Conservation (phyloP, 768 basidiomycete species). For the Kwoniella dendrophila region DNA sequence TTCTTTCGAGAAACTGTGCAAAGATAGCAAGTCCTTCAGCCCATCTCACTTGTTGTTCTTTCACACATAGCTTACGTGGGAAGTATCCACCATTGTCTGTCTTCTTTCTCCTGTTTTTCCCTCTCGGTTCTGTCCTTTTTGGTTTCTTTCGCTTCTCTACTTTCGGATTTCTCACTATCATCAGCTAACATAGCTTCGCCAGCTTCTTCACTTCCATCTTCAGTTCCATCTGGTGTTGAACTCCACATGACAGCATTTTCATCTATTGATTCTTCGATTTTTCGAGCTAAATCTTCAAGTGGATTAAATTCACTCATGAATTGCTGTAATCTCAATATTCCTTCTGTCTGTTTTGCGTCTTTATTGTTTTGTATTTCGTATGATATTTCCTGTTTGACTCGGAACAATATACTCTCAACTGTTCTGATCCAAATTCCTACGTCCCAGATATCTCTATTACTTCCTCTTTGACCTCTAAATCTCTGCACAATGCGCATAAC, state of each 20-base stretch:
- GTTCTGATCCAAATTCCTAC: constrained; percentile 40
- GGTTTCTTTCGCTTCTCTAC: constrained; percentile 23
- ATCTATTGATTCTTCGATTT: constrained; percentile 44
- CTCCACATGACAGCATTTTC: constrained; percentile 32
- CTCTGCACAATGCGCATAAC: constrained; percentile 51
- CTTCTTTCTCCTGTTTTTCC: constrained; percentile 30
- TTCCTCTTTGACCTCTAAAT: constrained; percentile 40
- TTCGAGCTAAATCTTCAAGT: constrained; percentile 27
- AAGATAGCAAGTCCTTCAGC: background rate
- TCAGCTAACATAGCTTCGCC: constrained; percentile 15
- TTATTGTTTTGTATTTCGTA: constrained; percentile 3
- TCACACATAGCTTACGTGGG: constrained; percentile 32
- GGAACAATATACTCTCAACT: constrained; percentile 24
- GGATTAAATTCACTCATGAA: constrained; percentile 25
- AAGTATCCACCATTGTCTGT: constrained; percentile 46
- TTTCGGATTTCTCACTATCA: background rate
- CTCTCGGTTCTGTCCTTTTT: constrained; percentile 32
- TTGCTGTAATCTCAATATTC: constrained; percentile 14
- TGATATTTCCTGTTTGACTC: constrained; percentile 32
- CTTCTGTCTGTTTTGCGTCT: constrained; percentile 4
- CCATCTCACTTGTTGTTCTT: background rate
- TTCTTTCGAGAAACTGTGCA: constrained; percentile 32
- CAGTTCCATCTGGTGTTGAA: constrained; percentile 23
- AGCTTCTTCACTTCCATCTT: constrained; percentile 26
- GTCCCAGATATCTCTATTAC: constrained; percentile 49